Percentiles rank a stretch among this genome's conserved stretches.
Evolutionary conservation across 805 yeast genomes (phyloP).

Genomic region (Lachancea lanzarotensis): DNA sequence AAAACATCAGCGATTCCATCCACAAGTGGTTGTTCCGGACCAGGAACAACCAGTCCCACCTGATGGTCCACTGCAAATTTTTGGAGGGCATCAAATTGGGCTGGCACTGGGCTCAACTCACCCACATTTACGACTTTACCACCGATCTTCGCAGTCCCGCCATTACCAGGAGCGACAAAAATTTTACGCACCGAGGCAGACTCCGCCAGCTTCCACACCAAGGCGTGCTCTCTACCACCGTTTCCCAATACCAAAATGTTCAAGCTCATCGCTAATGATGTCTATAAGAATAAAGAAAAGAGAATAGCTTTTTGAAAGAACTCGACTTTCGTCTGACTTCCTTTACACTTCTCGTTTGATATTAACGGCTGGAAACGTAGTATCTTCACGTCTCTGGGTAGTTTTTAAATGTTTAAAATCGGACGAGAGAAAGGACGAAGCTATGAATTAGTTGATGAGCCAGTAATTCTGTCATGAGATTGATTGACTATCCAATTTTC

Average conservation of each 20-base stretch:
- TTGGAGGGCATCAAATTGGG: constrained; percentile 64
- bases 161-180: constrained; percentile 95
- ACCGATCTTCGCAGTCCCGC: constrained; percentile 62
- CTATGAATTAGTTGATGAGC: too few species aligned
- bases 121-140: constrained; percentile 63
- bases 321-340: too few species aligned
- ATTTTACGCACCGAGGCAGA: constrained; percentile 65
- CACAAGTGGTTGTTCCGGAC: constrained; percentile 98
- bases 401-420: background rate
- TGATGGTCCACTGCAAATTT: constrained; percentile 64
- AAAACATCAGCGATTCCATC: constrained; percentile 80
- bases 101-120: constrained; percentile 50
- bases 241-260: constrained; percentile 86
- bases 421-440: too few species aligned
- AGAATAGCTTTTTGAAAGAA: background rate
- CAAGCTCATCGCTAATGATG: constrained; percentile 24
- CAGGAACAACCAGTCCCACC: constrained; percentile 80
- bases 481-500: too few species aligned
- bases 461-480: too few species aligned
- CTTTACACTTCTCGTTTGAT: too few species aligned
- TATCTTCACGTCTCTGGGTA: background rate
- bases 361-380: too few species aligned
- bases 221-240: constrained; percentile 99
- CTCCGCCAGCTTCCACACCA: constrained; percentile 84
- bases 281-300: background rate